These are phyloP conservation scores for Nemania sp. DNA, from an alignment of 2,329 filamentous ascomycete genomes.

Conservation along the genomic window DNA sequence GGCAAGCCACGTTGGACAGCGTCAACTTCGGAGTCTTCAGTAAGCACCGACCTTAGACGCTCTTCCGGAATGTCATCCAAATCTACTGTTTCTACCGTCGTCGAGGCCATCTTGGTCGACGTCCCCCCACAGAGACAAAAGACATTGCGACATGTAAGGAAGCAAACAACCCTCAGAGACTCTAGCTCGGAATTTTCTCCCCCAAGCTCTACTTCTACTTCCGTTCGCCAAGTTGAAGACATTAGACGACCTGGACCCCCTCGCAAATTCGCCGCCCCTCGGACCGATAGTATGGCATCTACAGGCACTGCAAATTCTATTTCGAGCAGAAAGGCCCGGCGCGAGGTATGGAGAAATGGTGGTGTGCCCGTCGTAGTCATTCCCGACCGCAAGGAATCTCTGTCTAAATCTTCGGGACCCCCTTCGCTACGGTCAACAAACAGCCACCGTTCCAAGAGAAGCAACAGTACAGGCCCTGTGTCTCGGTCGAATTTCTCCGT, in stretches of 20 bases:
- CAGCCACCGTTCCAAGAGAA: constrained; percentile 66
- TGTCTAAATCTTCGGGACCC: constrained; percentile 56
- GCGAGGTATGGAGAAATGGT: constrained; percentile 69
- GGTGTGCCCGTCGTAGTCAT: constrained; percentile 73
- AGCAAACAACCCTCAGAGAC: constrained; percentile 59
- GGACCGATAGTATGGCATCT: constrained; percentile 64
- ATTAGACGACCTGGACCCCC: constrained; percentile 48
- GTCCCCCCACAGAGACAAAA: constrained; percentile 60
- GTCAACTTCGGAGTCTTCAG: constrained; percentile 55
- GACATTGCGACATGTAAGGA: constrained; percentile 72
- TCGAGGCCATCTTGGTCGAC: constrained; percentile 70
- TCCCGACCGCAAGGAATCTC: constrained; percentile 68
- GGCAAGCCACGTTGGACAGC: constrained; percentile 49
- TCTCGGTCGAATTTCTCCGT: constrained; percentile 57
- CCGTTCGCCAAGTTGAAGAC: constrained; percentile 51
- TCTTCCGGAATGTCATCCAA: constrained; percentile 67
- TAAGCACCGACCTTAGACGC: constrained; percentile 60
- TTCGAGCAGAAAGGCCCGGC: constrained; percentile 66
- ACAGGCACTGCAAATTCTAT: constrained; percentile 62
- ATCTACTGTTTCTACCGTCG: constrained; percentile 67
- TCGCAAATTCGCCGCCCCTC: constrained; percentile 48
- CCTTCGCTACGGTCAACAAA: constrained; percentile 72
- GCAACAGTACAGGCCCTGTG: constrained; percentile 64
- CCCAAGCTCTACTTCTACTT: constrained; percentile 58
- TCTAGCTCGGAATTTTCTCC: constrained; percentile 58